Percentiles rank a stretch among this genome's conserved stretches.
Evolutionary conservation across 768 basidiomycete genomes (phyloP).

Genomic region (Antrodiella citrinella): DNA sequence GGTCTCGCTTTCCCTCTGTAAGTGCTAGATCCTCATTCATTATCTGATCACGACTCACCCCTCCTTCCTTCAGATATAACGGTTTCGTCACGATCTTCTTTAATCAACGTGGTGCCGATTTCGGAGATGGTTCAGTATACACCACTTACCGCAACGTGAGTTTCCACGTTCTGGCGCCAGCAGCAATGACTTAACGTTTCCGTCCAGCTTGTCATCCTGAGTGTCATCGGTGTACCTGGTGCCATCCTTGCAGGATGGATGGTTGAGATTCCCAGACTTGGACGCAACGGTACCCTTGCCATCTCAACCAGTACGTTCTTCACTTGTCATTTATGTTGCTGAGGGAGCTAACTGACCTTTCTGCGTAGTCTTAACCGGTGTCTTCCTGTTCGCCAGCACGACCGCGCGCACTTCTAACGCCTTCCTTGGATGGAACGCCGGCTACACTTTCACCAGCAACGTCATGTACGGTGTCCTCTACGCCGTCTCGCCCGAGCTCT

Average conservation of each 20-base stretch:
- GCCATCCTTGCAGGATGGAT: slow-evolving; percentile 43
- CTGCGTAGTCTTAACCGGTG: slow-evolving; percentile 38
- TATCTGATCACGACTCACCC: background rate
- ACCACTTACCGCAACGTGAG: slow-evolving; percentile 65
- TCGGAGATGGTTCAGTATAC: slow-evolving; percentile 59
- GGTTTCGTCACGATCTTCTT: slow-evolving; percentile 46
- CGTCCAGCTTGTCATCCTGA: slow-evolving; percentile 41
- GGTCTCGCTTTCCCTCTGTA: slow-evolving; percentile 66
- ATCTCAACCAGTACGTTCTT: slow-evolving; percentile 35
- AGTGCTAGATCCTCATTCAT: slow-evolving; percentile 20
- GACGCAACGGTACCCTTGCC: slow-evolving; percentile 43
- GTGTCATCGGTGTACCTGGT: slow-evolving; percentile 49
- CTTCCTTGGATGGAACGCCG: slow-evolving; percentile 49
- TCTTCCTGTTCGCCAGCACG: slow-evolving; percentile 47
- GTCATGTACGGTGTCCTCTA: slow-evolving; percentile 41
- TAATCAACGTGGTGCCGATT: slow-evolving; percentile 50
- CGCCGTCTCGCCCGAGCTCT: slow-evolving; percentile 38
- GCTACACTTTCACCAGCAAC: slow-evolving; percentile 45
- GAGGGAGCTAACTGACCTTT: slow-evolving; percentile 18
- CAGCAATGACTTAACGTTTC: no score
- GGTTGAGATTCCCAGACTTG: slow-evolving; percentile 40
- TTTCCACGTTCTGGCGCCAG: background rate
- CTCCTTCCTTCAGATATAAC: slow-evolving; percentile 30
- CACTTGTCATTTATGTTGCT: slow-evolving; percentile 16
- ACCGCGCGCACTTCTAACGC: slow-evolving; percentile 42